Evolutionary conservation across 768 basidiomycete genomes (phyloP).

Genomic region (Tephrocybe sp.): DNA sequence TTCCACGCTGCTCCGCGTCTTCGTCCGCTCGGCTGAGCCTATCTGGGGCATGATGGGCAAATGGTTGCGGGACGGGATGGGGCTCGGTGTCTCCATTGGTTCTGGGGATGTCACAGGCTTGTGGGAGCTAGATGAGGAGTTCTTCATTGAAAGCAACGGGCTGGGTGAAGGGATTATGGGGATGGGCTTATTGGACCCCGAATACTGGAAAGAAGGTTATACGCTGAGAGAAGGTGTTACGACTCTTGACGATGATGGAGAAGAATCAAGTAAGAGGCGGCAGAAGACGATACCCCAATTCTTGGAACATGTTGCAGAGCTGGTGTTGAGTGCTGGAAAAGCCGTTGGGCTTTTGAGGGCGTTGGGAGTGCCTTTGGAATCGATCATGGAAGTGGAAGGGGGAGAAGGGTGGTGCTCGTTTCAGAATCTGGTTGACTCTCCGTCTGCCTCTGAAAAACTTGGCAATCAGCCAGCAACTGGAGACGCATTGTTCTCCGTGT

Average conservation of each 20-base stretch:
- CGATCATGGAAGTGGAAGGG: conserved; percentile 18
- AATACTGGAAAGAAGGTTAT: conserved; percentile 80
- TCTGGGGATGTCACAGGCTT: conserved; percentile 23
- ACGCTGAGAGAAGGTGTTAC: conserved; percentile 43
- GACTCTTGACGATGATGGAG: conserved; percentile 20
- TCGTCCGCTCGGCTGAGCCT: conserved; percentile 62
- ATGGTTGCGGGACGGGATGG: conserved; percentile 78
- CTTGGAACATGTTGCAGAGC: conserved; percentile 55
- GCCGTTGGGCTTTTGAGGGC: conserved; percentile 71
- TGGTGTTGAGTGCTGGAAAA: conserved; percentile 69
- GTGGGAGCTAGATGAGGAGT: conserved; percentile 63
- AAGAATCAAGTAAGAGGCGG: conserved; percentile 12
- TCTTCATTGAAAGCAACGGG: conserved; percentile 76
- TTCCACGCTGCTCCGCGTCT: conserved; percentile 57
- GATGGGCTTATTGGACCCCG: conserved; percentile 57
- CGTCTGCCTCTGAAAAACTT: conserved; percentile 11
- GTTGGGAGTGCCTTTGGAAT: conserved; percentile 37
- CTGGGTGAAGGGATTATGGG: conserved; percentile 48
- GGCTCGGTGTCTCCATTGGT: conserved; percentile 36
- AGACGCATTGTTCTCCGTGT: conserved; percentile 41
- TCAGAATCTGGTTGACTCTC: conserved; percentile 29
- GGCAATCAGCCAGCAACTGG: conserved; percentile 10
- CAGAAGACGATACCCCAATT: conserved; percentile 53
- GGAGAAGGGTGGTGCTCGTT: conserved; percentile 42
- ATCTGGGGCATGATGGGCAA: conserved; percentile 69